These are phyloP conservation scores for Rhodomyrtus tomentosa DNA, from an alignment of 345 rosid genomes.

Conservation along the genomic window DNA sequence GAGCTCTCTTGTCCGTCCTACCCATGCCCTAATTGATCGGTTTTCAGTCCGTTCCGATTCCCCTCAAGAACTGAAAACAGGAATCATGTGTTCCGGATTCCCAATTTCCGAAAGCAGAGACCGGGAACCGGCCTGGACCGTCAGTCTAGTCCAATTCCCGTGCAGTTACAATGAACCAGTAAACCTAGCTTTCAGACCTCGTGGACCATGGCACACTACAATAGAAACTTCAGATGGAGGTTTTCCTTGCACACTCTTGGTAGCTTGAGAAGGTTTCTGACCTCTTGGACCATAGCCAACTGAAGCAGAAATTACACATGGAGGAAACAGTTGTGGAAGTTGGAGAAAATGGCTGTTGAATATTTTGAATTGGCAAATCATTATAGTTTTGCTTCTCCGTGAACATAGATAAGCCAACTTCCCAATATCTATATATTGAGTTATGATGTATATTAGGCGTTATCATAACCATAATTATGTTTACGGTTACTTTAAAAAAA, in stretches of 20 bases:
- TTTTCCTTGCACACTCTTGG: not conserved
- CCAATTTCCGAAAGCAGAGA: no score
- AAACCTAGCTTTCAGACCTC: not conserved
- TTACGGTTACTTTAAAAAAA: no score
- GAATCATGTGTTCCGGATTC: no score
- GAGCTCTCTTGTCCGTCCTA: not conserved
- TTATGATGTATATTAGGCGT: not conserved
- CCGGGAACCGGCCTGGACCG: no score
- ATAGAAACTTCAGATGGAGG: not conserved
- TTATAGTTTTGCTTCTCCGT: constrained; percentile 1
- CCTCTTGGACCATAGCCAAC: not conserved
- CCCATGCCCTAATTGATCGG: not conserved
- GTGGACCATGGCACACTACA: not conserved
- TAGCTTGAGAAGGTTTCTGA: not conserved
- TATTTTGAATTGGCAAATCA: not conserved
- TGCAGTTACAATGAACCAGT: not conserved
- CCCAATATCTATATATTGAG: not conserved
- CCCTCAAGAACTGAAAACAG: no score
- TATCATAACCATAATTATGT: not conserved
- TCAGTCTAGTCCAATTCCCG: no score
- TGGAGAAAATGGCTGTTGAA: not conserved
- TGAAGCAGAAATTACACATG: not conserved
- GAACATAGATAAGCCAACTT: not conserved
- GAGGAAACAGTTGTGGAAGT: not conserved
- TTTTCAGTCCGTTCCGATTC: no score